Base-by-base conservation (phyloP, 345 rosid species). In the Eucalyptus regnans region DNA sequence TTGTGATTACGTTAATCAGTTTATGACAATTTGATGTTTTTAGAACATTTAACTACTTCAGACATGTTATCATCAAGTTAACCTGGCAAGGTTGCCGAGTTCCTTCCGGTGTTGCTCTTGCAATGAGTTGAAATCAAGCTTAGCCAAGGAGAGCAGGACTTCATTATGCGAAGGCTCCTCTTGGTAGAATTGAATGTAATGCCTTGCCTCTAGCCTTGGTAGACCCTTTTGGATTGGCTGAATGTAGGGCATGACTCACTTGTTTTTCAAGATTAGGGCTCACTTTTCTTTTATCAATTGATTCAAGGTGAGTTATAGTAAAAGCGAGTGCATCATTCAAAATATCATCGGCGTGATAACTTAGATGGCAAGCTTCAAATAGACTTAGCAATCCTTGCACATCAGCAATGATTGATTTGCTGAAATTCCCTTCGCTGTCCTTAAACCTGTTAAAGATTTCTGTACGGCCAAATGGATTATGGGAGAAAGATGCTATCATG, bases 291-390 rank as follows among this genome's bases (percentile, higher is more conserved):
- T 33, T 17, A 31, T 68, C 80, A 68, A 33, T 81, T 7, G 86
- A 20, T 14, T 60, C 41, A 41, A 91, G 87, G 80, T 80, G 87
- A 37, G 62, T 54, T 29, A 23, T 89, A 3, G 92, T 80, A 54
- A 91, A 92, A 5, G 56, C 4, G 17, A 88, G 85, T 23, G 88
- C 91, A 54, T 90, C 90, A 4, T 91, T 91, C 9, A 93, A 49
- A 29, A 86, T 85, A 12, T 50, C 49, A 33, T 93, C 94, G 7
- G 89, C 93, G 14, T 86, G 93, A 31, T 89, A 46, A 49, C 80
- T 43, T 6, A 91, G 17, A 66, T 86, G 60, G 46, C 92, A 68
- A 33, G 93, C 93, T 84, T 92, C 92, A 43, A 86, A 90, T n/a
- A 93, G 68, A 46, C 90, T 84, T 37, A 93, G 29, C 44, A 93